Evolutionary conservation across 108 stramenopile genomes (phyloP).

Genomic region (Conticribra weissflogii): DNA sequence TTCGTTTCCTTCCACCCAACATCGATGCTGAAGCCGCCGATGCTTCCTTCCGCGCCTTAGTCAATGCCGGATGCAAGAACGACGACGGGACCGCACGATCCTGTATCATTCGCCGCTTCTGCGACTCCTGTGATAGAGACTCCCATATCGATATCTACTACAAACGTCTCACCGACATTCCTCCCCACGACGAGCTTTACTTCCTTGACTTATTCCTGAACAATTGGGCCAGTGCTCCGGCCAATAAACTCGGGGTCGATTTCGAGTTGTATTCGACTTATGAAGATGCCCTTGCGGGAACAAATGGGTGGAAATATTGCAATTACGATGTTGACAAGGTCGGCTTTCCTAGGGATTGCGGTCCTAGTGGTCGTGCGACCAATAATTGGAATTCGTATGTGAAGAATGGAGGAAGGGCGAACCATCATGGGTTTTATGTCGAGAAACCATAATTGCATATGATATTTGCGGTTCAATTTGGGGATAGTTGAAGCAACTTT

Average conservation of each 20-base stretch:
- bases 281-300: constrained; percentile 34
- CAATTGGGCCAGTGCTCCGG: constrained; percentile 20
- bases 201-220: constrained; percentile 44
- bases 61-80: constrained; percentile 6
- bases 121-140: constrained; percentile 22
- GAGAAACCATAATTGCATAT: too few species aligned
- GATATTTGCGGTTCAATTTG: too few species aligned
- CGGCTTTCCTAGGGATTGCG: constrained; percentile 48
- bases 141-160: constrained; percentile 46
- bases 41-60: constrained; percentile 20
- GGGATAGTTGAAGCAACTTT: too few species aligned
- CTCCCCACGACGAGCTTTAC: constrained; percentile 18
- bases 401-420: constrained; percentile 5
- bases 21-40: constrained; percentile 16
- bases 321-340: constrained; percentile 28
- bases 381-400: constrained; percentile 35
- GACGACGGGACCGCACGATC: constrained; percentile 1
- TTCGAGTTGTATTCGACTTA: constrained; percentile 46
- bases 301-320: constrained; percentile 34
- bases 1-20: constrained; percentile 24
- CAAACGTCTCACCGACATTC: constrained; percentile 33
- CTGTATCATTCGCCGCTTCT: constrained; percentile 37
- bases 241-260: constrained; percentile 21
- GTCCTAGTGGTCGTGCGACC: neutral
- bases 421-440: constrained; percentile 39